These are phyloP conservation scores for Solanum pimpinellifolium DNA, from an alignment of 257 asterid species.

Conservation along the genomic window DNA sequence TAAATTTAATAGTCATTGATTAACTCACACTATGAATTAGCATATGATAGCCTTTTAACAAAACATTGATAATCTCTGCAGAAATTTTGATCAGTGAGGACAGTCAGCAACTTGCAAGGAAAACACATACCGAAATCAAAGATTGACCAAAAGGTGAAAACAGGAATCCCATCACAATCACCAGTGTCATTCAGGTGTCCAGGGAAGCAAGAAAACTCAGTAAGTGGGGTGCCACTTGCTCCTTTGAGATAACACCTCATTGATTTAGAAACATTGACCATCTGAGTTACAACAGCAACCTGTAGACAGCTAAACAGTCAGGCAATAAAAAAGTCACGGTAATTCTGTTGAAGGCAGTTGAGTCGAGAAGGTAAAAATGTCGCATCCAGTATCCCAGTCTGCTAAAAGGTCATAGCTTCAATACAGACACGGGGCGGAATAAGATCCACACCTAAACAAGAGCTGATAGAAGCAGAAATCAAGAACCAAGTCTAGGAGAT, in stretches of 20 bases:
- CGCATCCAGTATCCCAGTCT: background rate
- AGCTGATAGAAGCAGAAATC: background rate
- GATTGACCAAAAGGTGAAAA: constrained; percentile 51
- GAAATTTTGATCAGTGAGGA: background rate
- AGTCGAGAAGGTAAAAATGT: background rate
- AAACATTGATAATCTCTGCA: background rate
- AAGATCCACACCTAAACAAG: background rate
- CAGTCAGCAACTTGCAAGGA: background rate
- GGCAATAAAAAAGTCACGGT: background rate
- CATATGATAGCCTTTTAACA: background rate
- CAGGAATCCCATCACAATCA: constrained; percentile 64
- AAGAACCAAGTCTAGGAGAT: background rate
- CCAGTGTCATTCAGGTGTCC: constrained; percentile 43
- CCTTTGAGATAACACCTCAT: constrained; percentile 60
- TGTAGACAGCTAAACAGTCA: constrained; percentile 7
- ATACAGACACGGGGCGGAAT: background rate
- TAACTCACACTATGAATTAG: background rate
- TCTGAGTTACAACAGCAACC: constrained; percentile 43
- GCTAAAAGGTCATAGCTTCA: background rate
- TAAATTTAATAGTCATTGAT: background rate
- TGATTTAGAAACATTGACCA: constrained; percentile 43
- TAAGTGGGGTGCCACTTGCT: constrained; percentile 37
- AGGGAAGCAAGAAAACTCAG: constrained; percentile 48
- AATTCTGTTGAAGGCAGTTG: background rate
- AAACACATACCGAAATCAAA: constrained; percentile 44